Evolutionary conservation across 768 basidiomycete genomes (phyloP).

Genomic region (Lactarius deliciosus): DNA sequence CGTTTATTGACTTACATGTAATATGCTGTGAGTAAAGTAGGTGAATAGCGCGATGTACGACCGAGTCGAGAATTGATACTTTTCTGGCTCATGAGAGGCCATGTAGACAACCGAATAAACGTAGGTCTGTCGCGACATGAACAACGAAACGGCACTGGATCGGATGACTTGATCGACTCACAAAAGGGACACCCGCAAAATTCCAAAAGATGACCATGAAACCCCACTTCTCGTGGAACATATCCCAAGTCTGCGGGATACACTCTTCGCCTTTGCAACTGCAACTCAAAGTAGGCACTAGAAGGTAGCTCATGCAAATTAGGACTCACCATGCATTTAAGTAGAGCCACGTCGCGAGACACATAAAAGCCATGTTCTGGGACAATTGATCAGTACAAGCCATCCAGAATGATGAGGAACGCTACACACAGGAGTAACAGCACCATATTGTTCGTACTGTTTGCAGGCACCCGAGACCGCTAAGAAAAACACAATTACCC

Average conservation of each 20-base stretch:
- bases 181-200: constrained; percentile 89
- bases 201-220: constrained; percentile 99
- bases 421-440: constrained; percentile 81
- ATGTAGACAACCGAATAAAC: constrained; percentile 98
- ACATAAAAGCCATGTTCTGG: constrained; percentile 97
- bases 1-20: constrained; percentile 60
- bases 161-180: constrained; percentile 39
- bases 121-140: constrained; percentile 62
- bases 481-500: constrained; percentile 94
- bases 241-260: constrained; percentile 98
- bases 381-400: neutral
- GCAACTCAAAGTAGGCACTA: constrained; percentile 8
- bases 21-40: constrained; percentile 79
- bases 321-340: constrained; percentile 81
- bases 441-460: constrained; percentile 90
- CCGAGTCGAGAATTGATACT: constrained; percentile 81
- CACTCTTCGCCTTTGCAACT: constrained; percentile 93
- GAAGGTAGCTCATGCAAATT: neutral
- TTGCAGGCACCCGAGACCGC: constrained; percentile 91
- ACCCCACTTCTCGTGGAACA: constrained; percentile 99
- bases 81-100: constrained; percentile 87
- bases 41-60: constrained; percentile 71
- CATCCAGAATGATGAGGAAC: neutral
- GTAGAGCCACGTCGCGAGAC: constrained; percentile 93
- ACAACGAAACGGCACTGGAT: constrained; percentile 13